Conservation (phyloP, 2,329 filamentous ascomycete genomes). For the Trichoderma koningiopsis region DNA sequence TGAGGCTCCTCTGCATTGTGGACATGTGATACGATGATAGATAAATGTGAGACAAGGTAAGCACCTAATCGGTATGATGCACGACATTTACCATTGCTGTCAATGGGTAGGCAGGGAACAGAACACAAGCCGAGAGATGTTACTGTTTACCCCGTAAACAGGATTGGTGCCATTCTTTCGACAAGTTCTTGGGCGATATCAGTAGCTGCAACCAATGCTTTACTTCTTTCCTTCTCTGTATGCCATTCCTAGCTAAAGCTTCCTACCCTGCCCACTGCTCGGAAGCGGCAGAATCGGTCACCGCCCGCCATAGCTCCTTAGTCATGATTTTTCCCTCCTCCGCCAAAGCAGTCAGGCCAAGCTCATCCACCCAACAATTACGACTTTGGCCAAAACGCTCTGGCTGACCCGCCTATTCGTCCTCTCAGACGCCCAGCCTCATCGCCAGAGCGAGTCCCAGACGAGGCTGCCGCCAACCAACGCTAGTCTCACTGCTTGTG, state of each 20-base stretch:
- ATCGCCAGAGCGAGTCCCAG: slow-evolving; percentile 3
- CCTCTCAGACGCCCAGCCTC: slow-evolving; percentile 13
- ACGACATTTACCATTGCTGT: background rate
- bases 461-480: slow-evolving; percentile 21
- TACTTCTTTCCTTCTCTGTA: background rate
- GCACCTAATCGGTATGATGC: background rate
- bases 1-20: background rate
- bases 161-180: background rate
- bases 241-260: background rate
- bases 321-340: background rate
- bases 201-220: background rate
- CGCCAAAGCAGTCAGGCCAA: background rate
- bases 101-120: background rate
- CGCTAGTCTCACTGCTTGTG: background rate
- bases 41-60: background rate
- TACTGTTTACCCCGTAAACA: background rate
- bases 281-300: slow-evolving; percentile 33
- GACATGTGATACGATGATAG: background rate
- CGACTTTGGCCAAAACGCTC: slow-evolving; percentile 7
- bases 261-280: slow-evolving; percentile 15
- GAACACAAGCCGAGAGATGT: background rate
- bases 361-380: slow-evolving; percentile 15
- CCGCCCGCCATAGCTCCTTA: slow-evolving; percentile 27
- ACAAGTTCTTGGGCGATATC: too few species aligned
- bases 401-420: background rate